Evolutionary conservation across 139 green algal species (phyloP).

Genomic region (Volvox reticuliferus): DNA sequence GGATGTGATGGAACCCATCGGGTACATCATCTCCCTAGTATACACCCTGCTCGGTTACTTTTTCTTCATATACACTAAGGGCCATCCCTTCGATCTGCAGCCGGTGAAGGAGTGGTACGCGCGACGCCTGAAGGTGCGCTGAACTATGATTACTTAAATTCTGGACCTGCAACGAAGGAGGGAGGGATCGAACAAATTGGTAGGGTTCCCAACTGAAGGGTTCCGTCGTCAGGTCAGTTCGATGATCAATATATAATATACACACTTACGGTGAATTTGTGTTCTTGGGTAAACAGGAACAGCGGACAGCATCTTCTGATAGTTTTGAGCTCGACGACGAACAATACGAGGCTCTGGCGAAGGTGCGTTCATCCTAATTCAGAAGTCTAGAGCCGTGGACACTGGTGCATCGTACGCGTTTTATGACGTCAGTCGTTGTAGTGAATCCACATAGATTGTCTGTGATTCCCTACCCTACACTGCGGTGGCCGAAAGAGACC

Average conservation of each 20-base stretch:
- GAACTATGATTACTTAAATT: too few species aligned
- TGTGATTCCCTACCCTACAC: too few species aligned
- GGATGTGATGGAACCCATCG: constrained; percentile 52
- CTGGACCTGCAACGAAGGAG: too few species aligned
- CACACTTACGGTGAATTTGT: neutral
- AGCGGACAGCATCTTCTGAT: neutral
- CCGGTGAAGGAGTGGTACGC: constrained; percentile 51
- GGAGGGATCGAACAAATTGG: too few species aligned
- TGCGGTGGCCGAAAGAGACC: too few species aligned
- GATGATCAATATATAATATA: too few species aligned
- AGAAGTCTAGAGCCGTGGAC: too few species aligned
- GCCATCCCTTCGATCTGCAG: constrained; percentile 49
- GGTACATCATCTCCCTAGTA: constrained; percentile 59
- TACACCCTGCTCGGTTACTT: constrained; percentile 56
- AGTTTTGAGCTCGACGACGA: constrained; percentile 1
- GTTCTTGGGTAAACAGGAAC: neutral
- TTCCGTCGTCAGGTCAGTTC: too few species aligned
- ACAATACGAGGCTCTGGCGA: constrained; percentile 11
- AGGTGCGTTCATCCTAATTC: neutral
- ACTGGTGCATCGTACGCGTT: too few species aligned
- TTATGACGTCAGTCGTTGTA: too few species aligned
- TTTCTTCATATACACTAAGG: constrained; percentile 57
- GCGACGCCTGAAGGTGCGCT: constrained; percentile 43
- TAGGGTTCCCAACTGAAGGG: too few species aligned
- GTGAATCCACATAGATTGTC: too few species aligned